phyloP scores from a whole-genome alignment of 371 early-diverging fungal genomes.

The Mortierella sp. region DNA sequence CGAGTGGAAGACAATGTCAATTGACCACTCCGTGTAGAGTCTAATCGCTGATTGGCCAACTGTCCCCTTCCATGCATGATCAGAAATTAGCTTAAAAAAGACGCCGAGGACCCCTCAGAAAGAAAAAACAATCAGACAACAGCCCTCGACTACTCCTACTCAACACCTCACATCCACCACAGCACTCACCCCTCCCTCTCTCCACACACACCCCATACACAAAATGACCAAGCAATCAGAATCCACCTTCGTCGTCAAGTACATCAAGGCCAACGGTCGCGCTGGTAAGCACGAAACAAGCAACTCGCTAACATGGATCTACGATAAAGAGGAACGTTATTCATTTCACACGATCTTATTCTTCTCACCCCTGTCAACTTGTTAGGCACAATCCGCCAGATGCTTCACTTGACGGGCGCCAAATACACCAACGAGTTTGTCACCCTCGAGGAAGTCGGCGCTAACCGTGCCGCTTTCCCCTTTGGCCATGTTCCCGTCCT shows the following conservation, averaged over 20 bases:
- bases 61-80: too few relatives aligned
- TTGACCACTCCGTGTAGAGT: too few relatives aligned
- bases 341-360: neutral
- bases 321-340: neutral
- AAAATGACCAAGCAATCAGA: neutral
- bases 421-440: slow-evolving; percentile 32
- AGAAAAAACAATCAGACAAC: too few relatives aligned
- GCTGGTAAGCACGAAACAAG: slow-evolving; percentile 18
- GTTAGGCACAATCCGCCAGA: slow-evolving; percentile 20
- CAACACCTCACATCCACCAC: too few relatives aligned
- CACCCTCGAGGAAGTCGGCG: slow-evolving; percentile 16
- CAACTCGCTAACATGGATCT: neutral
- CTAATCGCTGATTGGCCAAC: too few relatives aligned
- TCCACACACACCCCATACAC: neutral
- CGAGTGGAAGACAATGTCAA: too few relatives aligned
- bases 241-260: slow-evolving; percentile 43
- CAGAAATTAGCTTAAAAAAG: too few relatives aligned
- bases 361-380: neutral
- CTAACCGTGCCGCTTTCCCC: slow-evolving; percentile 20
- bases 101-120: too few relatives aligned
- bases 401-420: slow-evolving; percentile 40
- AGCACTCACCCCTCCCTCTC: neutral
- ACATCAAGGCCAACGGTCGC: slow-evolving; percentile 36
- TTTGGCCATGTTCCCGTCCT: slow-evolving; percentile 49
- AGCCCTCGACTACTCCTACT: too few relatives aligned